These are phyloP conservation scores for Penicillium silybi DNA, from an alignment of 495 filamentous ascomycete species.

Conservation along the genomic window DNA sequence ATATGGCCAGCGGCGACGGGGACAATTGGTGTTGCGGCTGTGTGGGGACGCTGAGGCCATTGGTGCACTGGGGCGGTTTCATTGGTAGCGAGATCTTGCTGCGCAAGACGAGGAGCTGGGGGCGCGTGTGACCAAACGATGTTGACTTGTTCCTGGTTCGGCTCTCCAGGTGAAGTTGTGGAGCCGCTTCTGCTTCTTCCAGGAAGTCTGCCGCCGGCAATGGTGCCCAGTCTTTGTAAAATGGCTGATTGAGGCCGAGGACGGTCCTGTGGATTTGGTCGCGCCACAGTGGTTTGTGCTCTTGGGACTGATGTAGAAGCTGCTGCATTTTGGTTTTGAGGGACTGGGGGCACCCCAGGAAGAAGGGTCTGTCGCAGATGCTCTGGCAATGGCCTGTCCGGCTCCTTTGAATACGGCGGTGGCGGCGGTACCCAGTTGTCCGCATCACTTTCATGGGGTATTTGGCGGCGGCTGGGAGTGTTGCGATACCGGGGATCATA, in stretches of 20 bases:
- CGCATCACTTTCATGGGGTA: slow-evolving; percentile 84
- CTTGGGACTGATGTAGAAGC: slow-evolving; percentile 14
- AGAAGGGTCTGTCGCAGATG: slow-evolving; percentile 41
- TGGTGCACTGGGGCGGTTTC: not conserved
- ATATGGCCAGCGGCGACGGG: slow-evolving; percentile 6
- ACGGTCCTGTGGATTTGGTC: slow-evolving; percentile 13
- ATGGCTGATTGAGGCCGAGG: slow-evolving; percentile 23
- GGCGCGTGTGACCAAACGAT: not conserved
- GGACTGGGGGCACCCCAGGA: slow-evolving; percentile 19
- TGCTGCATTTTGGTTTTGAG: not conserved
- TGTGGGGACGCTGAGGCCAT: not conserved
- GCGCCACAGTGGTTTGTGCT: slow-evolving; percentile 23
- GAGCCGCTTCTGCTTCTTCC: slow-evolving; percentile 20
- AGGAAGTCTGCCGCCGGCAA: slow-evolving; percentile 22
- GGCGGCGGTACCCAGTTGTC: slow-evolving; percentile 93
- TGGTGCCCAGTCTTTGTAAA: slow-evolving; percentile 30
- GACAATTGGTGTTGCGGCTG: slow-evolving; percentile 2
- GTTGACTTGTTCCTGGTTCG: slow-evolving; percentile 8
- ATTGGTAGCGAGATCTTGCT: not conserved
- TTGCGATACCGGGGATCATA: slow-evolving; percentile 45
- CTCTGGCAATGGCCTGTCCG: slow-evolving; percentile 57
- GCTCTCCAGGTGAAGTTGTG: slow-evolving; percentile 1
- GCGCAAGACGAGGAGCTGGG: not conserved
- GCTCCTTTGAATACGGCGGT: slow-evolving; percentile 75
- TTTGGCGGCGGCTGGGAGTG: slow-evolving; percentile 27